Conservation (phyloP, 108 stramenopile genomes). For the Mediolabrus comicus region DNA sequence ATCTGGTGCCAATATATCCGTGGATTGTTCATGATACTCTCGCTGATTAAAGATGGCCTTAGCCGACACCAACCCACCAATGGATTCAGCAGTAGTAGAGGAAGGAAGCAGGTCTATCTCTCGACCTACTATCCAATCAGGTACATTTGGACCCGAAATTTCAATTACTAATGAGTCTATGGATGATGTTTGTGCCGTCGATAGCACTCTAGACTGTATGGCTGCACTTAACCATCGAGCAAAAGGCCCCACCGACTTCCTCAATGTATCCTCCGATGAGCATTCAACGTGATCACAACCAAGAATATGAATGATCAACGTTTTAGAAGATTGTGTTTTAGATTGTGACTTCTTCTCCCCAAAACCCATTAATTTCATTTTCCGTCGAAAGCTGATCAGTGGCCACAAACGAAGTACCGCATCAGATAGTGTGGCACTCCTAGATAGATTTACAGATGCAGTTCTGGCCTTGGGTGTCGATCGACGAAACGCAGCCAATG, state of each 20-base stretch:
- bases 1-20: conserved; percentile 30
- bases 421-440: conserved; percentile 80
- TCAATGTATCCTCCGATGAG: conserved; percentile 54
- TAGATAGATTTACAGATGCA: conserved; percentile 64
- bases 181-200: not conserved
- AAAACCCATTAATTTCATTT: conserved; percentile 1
- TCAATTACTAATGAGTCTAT: conserved; percentile 43
- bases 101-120: conserved; percentile 45
- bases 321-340: not conserved
- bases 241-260: conserved; percentile 58
- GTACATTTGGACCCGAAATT: conserved; percentile 74
- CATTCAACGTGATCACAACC: conserved; percentile 84
- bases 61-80: conserved; percentile 39
- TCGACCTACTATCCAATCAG: conserved; percentile 16
- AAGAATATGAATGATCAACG: conserved; percentile 64
- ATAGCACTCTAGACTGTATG: conserved; percentile 20
- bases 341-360: conserved; percentile 8
- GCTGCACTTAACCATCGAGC: conserved; percentile 68
- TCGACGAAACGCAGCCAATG: conserved; percentile 56
- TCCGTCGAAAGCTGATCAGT: conserved; percentile 30
- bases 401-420: conserved; percentile 60
- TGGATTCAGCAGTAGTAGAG: not conserved
- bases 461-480: conserved; percentile 53
- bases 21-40: conserved; percentile 63
- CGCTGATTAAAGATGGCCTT: conserved; percentile 54